Evolutionary conservation across 2,329 filamentous ascomycete species (phyloP).

Genomic region (Penicillium decumbens): DNA sequence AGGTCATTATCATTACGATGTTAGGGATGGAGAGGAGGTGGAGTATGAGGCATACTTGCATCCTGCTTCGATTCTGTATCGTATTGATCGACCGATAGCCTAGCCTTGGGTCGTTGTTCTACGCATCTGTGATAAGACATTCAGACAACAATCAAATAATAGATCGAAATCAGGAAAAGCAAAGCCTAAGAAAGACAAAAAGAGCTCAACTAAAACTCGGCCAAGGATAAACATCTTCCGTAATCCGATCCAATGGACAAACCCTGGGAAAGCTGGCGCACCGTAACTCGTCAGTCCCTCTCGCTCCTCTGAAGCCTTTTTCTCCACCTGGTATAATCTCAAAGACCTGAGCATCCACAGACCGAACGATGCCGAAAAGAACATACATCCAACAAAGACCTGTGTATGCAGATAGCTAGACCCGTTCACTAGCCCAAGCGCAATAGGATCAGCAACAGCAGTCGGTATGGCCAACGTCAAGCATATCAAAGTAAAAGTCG

Average conservation of each 20-base stretch:
- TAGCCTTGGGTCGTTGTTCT: background rate
- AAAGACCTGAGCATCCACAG: too few relatives aligned
- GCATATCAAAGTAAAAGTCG: too few relatives aligned
- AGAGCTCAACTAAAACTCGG: background rate
- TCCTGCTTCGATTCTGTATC: conserved; percentile 39
- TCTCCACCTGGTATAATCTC: too few relatives aligned
- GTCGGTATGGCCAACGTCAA: too few relatives aligned
- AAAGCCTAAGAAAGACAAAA: too few relatives aligned
- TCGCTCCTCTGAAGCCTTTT: background rate
- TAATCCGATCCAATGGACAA: background rate
- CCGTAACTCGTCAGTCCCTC: background rate
- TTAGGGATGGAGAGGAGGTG: conserved; percentile 32
- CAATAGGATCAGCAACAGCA: too few relatives aligned
- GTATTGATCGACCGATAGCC: conserved; percentile 32
- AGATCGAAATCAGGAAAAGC: too few relatives aligned
- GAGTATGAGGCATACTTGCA: conserved; percentile 49
- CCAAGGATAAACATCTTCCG: background rate
- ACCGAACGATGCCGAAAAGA: too few relatives aligned
- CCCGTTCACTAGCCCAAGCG: too few relatives aligned
- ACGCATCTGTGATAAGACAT: background rate
- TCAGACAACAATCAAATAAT: too few relatives aligned
- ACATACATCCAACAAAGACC: too few relatives aligned
- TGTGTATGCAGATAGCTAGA: too few relatives aligned
- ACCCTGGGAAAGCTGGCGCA: background rate
- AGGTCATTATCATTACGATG: conserved; percentile 47